Evolutionary conservation across 148 eudicot species (phyloP).

Genomic region (Chenopodium berlandieri): DNA sequence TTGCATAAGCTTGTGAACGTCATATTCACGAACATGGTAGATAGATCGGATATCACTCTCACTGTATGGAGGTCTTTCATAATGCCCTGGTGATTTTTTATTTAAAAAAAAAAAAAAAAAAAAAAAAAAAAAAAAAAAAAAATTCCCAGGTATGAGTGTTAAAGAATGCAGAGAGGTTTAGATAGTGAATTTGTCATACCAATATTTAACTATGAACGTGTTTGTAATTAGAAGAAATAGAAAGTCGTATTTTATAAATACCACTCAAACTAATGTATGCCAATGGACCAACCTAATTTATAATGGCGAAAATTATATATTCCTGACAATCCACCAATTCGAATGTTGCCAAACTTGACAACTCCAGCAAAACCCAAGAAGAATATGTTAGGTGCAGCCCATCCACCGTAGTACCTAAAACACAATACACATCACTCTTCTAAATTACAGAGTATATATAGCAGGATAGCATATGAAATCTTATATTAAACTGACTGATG

Average conservation of each 20-base stretch:
- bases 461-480: background rate
- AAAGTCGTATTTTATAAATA: background rate
- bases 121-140: no score
- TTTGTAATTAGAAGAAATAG: background rate
- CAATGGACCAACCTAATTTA: slow-evolving; percentile 54
- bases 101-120: no score
- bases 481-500: background rate
- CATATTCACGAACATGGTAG: slow-evolving; percentile 96
- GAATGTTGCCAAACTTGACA: slow-evolving; percentile 85
- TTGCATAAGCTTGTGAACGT: slow-evolving; percentile 88
- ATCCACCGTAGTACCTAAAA: slow-evolving; percentile 96
- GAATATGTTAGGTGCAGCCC: slow-evolving; percentile 94
- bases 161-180: background rate
- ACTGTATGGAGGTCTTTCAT: slow-evolving; percentile 85
- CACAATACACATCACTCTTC: slow-evolving; percentile 16
- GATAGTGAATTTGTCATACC: background rate
- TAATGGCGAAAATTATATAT: slow-evolving; percentile 77
- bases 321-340: slow-evolving; percentile 97
- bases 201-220: slow-evolving; percentile 4
- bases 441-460: background rate
- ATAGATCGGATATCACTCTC: slow-evolving; percentile 69
- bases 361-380: slow-evolving; percentile 97
- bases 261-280: background rate
- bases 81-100: slow-evolving; percentile 56
- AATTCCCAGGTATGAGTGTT: background rate